These are phyloP conservation scores for Fusarium anthophilum DNA, from an alignment of 2,329 filamentous ascomycete genomes.

Conservation along the genomic window DNA sequence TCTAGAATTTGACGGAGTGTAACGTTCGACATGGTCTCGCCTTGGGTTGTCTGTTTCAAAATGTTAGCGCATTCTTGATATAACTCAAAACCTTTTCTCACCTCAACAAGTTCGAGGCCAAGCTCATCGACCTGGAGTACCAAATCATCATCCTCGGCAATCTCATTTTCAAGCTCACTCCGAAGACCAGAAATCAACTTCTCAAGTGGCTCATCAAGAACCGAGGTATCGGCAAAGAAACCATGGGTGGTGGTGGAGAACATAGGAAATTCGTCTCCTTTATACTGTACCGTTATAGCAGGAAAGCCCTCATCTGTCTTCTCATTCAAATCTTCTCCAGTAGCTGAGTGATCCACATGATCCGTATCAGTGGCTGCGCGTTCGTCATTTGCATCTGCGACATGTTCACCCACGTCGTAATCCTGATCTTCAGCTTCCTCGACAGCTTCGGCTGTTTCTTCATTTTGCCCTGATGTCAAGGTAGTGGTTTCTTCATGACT, in stretches of 20 bases:
- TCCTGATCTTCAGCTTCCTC: constrained; percentile 9
- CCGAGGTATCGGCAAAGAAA: constrained; percentile 56
- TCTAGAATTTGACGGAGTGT: constrained; percentile 55
- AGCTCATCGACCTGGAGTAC: constrained; percentile 62
- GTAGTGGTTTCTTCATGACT: constrained; percentile 2
- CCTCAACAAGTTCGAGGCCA: constrained; percentile 63
- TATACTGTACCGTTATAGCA: constrained; percentile 55
- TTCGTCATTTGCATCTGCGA: constrained; percentile 14
- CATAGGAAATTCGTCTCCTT: constrained; percentile 55
- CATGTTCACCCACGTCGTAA: constrained; percentile 7
- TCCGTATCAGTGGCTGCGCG: constrained; percentile 7
- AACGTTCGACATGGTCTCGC: constrained; percentile 48
- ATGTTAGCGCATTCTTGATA: constrained; percentile 38
- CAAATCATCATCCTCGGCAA: constrained; percentile 58
- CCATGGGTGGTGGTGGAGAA: constrained; percentile 50
- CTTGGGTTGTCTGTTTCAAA: constrained; percentile 47
- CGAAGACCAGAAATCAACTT: constrained; percentile 57
- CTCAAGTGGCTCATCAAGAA: constrained; percentile 56
- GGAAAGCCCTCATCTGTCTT: constrained; percentile 42
- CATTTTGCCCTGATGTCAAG: neutral
- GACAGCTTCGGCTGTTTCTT: neutral
- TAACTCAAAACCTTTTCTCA: constrained; percentile 40
- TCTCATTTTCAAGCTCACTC: constrained; percentile 56
- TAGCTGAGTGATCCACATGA: neutral
- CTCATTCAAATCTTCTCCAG: constrained; percentile 15